Evolutionary conservation across 2,329 filamentous ascomycete species (phyloP).

Genomic region (Davidsoniella australis): DNA sequence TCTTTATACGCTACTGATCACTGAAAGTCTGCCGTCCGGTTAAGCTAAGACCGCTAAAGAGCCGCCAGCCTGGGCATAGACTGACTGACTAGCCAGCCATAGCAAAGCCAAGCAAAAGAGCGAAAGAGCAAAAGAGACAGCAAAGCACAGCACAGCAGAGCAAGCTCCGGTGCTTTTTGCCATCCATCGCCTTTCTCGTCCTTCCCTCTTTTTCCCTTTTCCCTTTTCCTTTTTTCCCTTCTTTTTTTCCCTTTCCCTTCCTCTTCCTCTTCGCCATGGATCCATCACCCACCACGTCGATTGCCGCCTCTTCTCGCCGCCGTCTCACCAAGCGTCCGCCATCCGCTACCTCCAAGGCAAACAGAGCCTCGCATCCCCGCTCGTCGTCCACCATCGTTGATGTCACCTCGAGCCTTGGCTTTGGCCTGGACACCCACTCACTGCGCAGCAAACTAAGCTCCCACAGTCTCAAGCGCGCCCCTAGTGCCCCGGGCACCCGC

Average conservation of each 20-base stretch:
- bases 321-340: constrained; percentile 47
- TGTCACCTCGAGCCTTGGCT: constrained; percentile 30
- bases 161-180: not conserved
- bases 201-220: constrained; percentile 2
- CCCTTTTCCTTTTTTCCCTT: not conserved
- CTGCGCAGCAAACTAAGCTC: constrained; percentile 47
- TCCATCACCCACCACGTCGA: constrained; percentile 21
- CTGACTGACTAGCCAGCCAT: too few relatives aligned
- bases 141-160: not conserved
- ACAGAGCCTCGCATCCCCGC: constrained; percentile 11
- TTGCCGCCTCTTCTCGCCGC: constrained; percentile 38
- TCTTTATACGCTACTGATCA: too few relatives aligned
- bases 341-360: constrained; percentile 18
- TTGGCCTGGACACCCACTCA: constrained; percentile 38
- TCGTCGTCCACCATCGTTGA: constrained; percentile 16
- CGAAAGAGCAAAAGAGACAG: too few relatives aligned
- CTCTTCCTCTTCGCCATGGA: constrained; percentile 8
- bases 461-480: constrained; percentile 41
- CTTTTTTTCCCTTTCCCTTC: not conserved
- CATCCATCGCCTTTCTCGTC: not conserved
- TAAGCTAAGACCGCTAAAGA: too few relatives aligned
- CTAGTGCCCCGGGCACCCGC: constrained; percentile 32
- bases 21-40: too few relatives aligned
- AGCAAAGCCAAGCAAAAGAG: too few relatives aligned
- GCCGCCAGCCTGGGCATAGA: too few relatives aligned